These are phyloP conservation scores for Blastocladiella emersonii DNA, from an alignment of 371 early-diverging fungal genomes.

Conservation along the genomic window DNA sequence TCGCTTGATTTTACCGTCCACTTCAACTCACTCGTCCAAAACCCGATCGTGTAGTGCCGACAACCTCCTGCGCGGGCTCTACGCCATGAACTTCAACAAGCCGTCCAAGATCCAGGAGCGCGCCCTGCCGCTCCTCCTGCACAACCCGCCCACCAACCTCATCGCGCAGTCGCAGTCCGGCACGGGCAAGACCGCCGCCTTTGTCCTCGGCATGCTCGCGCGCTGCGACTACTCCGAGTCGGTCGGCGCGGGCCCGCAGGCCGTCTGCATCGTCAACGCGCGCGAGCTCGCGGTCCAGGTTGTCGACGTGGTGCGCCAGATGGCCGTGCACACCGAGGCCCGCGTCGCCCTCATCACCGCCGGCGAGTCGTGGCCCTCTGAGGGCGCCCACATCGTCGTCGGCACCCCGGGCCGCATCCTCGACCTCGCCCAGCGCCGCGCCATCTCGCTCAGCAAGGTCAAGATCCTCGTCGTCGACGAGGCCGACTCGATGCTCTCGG, in stretches of 20 bases:
- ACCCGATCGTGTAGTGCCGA: too few species aligned
- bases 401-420: conserved; percentile 92
- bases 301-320: conserved; percentile 69
- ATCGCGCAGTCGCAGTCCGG: conserved; percentile 54
- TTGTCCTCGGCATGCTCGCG: conserved; percentile 76
- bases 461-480: conserved; percentile 78
- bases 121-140: conserved; percentile 75
- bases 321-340: conserved; percentile 68
- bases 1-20: not conserved
- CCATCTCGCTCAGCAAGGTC: conserved; percentile 38
- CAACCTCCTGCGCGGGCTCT: conserved; percentile 79
- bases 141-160: conserved; percentile 33
- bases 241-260: conserved; percentile 35
- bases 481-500: conserved; percentile 88
- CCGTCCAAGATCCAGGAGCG: conserved; percentile 94
- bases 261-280: conserved; percentile 89
- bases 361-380: conserved; percentile 29
- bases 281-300: conserved; percentile 96
- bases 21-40: not conserved
- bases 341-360: conserved; percentile 60
- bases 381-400: conserved; percentile 69
- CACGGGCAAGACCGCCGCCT: conserved; percentile 97
- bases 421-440: conserved; percentile 46
- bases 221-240: conserved; percentile 30
- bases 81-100: conserved; percentile 79